phyloP scores from a whole-genome alignment of 208 protist species.

The Acanthamoeba lenticulata region DNA sequence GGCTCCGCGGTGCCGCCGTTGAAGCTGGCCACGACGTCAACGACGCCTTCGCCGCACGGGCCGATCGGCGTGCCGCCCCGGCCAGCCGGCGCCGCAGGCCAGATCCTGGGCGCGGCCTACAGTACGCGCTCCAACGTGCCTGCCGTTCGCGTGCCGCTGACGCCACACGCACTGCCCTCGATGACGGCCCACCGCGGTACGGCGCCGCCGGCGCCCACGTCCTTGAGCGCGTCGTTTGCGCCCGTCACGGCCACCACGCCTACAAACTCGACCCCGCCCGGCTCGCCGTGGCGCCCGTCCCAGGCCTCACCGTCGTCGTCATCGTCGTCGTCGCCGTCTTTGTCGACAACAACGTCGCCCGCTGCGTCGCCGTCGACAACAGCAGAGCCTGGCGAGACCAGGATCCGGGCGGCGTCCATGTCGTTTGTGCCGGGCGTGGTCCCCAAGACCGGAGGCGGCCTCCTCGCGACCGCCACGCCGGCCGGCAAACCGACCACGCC shows the following conservation, averaged over 20 bases:
- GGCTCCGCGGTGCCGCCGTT: not conserved
- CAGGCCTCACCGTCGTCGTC: no score
- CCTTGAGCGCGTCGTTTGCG: not conserved
- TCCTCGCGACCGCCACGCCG: not conserved
- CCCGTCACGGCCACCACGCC: not conserved
- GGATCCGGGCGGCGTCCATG: no score
- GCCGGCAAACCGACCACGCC: not conserved
- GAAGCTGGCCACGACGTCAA: not conserved
- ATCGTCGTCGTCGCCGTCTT: no score
- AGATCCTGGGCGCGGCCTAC: conserved; percentile 30
- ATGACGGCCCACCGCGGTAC: not conserved
- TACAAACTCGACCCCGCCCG: not conserved
- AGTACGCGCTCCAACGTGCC: conserved; percentile 22
- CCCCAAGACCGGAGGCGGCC: not conserved
- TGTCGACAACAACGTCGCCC: no score
- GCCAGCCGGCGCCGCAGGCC: not conserved
- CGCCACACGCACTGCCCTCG: not conserved
- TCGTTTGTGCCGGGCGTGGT: no score
- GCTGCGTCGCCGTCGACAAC: no score
- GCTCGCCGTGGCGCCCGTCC: no score
- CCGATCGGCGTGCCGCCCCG: not conserved
- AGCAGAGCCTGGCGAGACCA: no score
- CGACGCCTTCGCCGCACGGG: not conserved
- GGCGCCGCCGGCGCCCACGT: not conserved
- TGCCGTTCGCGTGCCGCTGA: not conserved